Base-by-base conservation (phyloP, 208 protist genomes). In the Strigomonas culicis region DNA sequence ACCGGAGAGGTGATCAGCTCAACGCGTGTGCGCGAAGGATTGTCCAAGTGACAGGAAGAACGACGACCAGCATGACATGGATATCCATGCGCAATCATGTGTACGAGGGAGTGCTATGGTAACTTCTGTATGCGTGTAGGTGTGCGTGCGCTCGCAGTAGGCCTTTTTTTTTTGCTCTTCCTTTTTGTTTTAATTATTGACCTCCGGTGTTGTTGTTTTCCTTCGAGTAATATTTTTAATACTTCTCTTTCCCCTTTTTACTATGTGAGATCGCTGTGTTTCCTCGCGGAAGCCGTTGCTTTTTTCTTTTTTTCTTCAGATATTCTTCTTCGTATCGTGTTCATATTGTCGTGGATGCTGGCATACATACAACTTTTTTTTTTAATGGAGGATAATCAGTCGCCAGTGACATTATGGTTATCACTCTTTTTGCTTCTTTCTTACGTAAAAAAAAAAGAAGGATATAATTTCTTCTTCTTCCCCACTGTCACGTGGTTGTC, bases 1-100 rank as follows among this genome's bases (percentile, higher is more conserved):
- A 47, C 63, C 6, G 77, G 77, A 1, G 52, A 66, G n/a, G 27
- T 73, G 19, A 77, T 95, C 41, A 90, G 81, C 70, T 95, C 89
- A 21, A 95, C 85, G 3, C 63, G 73, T 21, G 52, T 95, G 60
- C 80, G 88, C 6, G 64, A 72, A 58, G 46, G 58, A 1, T 19
- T 61, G 0, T 25, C 22, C 53, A 64, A 31, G 30, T 60, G 17
- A n/a, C n/a, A n/a, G n/a, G n/a, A n/a, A n/a, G n/a, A n/a, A n/a
- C n/a, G n/a, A n/a, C n/a, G n/a, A n/a, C n/a, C n/a, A n/a, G n/a
- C n/a, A n/a, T n/a, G n/a, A n/a, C n/a, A n/a, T n/a, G n/a, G n/a
- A n/a, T n/a, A n/a, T n/a, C n/a, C n/a, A n/a, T n/a, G n/a, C n/a
- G n/a, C n/a, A n/a, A n/a, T n/a, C n/a, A n/a, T n/a, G n/a, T n/a